These are phyloP conservation scores for Thelonectria rubi DNA, from an alignment of 2,329 filamentous ascomycete genomes.

Conservation along the genomic window DNA sequence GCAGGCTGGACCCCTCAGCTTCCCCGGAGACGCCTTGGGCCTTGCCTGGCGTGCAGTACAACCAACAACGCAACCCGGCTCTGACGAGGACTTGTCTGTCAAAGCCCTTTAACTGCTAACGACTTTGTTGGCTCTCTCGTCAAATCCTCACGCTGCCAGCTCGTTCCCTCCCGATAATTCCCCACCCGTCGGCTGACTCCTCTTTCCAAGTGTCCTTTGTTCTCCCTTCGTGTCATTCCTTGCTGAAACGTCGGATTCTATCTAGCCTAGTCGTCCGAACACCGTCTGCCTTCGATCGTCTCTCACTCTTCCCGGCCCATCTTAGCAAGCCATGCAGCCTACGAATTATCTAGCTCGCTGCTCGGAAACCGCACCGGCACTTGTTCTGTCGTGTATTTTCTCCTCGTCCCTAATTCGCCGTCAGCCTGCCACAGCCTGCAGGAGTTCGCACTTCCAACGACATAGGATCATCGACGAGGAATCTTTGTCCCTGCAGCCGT, in stretches of 20 bases:
- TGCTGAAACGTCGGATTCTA: constrained; percentile 5
- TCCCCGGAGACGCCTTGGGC: constrained; percentile 14
- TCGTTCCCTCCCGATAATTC: constrained; percentile 32
- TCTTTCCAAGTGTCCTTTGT: constrained; percentile 11
- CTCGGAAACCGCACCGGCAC: constrained; percentile 14
- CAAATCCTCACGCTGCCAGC: constrained; percentile 20
- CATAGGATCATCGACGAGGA: constrained; percentile 15
- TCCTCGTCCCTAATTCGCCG: constrained; percentile 13
- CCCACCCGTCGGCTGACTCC: constrained; percentile 12
- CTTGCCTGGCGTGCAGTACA: background rate
- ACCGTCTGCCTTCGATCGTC: constrained; percentile 16
- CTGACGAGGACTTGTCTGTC: constrained; percentile 9
- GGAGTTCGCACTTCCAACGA: constrained; percentile 19
- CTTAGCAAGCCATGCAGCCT: constrained; percentile 19
- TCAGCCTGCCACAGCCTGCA: constrained; percentile 6
- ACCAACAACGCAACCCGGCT: background rate
- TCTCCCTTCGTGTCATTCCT: constrained; percentile 12
- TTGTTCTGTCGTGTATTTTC: constrained; percentile 4
- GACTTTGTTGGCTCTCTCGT: constrained; percentile 5
- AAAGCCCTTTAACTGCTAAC: too few relatives aligned
- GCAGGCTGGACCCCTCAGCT: constrained; percentile 12
- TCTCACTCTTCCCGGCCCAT: constrained; percentile 3
- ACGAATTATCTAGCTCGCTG: constrained; percentile 10
- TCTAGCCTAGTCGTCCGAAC: constrained; percentile 10
- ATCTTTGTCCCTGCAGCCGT: constrained; percentile 18